Evolutionary conservation across 441 rosid species (phyloP), one percentile per base, ranked within the genome.

Genomic region (Euphorbia celastroides): DNA sequence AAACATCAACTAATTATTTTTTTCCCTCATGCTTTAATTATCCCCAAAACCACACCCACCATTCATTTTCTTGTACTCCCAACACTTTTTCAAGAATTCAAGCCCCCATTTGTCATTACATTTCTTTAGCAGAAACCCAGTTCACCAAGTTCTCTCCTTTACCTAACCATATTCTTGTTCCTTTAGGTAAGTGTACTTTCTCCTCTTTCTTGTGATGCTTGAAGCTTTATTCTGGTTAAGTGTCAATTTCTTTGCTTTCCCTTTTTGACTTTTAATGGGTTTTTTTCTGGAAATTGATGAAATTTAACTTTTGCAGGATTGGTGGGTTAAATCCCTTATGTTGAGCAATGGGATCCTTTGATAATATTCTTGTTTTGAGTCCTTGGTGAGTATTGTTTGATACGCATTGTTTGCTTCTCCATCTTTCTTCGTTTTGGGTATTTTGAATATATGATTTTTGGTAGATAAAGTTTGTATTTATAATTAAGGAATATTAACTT

Each of bases 381-480:
- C 73, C 68, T 65, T 70, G 87, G 76, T 68, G 72, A 75, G 67
- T 56, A 42, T 42, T 42, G 59, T 52, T 73, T 71, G 78, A 79
- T 42, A 23, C 66, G 27, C 70, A 50, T 66, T 59, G 60, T 66
- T 65, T 34, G 27, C 62, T 60, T 66, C 65, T 52, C 56, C 51
- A 48, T 66, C 38, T 20, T 28, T 62, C 36, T 57, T 55, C 34
- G 52, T 28, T 51, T 19, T n/a, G 23, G 56, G 41, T 72, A 28
- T 48, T 60, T 59, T 57, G 51, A 16, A 58, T 14, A n/a, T 66
- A 13, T 38, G 28, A 44, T 23, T 19, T 66, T 46, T 36, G 52
- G 23, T 9, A 31, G 20, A 19, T 16, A 23, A 60, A 11, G 14
- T 27, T 64, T 60, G 42, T 67, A 27, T 16, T 67, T 62, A 31